Percentiles rank a stretch among this genome's conserved stretches.
These are phyloP conservation scores for Yarrowia divulgata DNA, from an alignment of 805 yeast genomes.

Conservation along the genomic window DNA sequence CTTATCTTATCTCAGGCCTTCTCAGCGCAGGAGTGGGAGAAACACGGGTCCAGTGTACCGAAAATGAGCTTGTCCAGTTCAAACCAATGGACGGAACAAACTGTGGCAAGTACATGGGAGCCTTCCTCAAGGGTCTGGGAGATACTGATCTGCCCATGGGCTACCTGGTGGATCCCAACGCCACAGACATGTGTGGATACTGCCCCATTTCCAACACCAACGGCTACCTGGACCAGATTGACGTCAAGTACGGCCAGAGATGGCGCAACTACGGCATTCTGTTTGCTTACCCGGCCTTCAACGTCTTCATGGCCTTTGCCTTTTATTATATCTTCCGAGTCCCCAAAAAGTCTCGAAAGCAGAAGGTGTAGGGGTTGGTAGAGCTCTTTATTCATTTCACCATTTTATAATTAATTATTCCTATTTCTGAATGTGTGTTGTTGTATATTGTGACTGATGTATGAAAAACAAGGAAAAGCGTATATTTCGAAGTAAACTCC, in stretches of 20 bases:
- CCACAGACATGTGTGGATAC: constrained; percentile 63
- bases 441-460: too few species aligned
- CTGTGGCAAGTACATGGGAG: constrained; percentile 62
- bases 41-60: constrained; percentile 57
- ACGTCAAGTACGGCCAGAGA: constrained; percentile 49
- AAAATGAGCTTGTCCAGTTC: constrained; percentile 57
- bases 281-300: constrained; percentile 58
- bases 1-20: constrained; percentile 68
- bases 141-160: constrained; percentile 50
- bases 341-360: constrained; percentile 52
- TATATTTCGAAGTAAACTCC: too few species aligned
- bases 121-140: constrained; percentile 52
- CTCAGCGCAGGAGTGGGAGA: constrained; percentile 58
- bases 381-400: not conserved
- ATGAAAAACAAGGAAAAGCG: too few species aligned
- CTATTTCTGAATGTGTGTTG: too few species aligned
- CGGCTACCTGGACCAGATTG: constrained; percentile 57
- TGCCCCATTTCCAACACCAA: constrained; percentile 68
- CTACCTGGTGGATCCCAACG: constrained; percentile 53
- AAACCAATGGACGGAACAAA: constrained; percentile 64
- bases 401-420: not conserved
- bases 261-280: constrained; percentile 70
- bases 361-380: constrained; percentile 15
- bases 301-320: constrained; percentile 56
- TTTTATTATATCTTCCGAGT: constrained; percentile 76